Base-by-base conservation (phyloP, 129 eudicot genomes). In the Ambrosia trifida region DNA sequence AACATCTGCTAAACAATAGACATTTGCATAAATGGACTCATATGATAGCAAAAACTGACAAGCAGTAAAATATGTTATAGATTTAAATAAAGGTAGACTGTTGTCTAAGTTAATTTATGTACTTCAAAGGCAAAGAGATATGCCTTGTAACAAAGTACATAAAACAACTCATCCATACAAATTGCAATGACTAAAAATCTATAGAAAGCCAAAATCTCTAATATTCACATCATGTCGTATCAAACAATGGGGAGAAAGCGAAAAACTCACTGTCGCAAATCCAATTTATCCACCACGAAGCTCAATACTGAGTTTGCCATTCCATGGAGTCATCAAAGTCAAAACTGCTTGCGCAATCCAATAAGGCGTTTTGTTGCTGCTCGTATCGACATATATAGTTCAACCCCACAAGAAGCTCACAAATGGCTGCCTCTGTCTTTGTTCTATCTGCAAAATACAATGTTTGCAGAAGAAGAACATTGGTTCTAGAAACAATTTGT, bases 331-430 rank as follows among this genome's bases (percentile, higher is more conserved):
- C 99, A 50, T 89, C 97, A 35, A 95, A 85, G 76, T 90, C 99
- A 33, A 94, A 89, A 81, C 99, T 94, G 68, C 95, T 85, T 31
- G 97, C 87, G 70, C 97, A 90, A 62, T 90, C 99, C 89, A 90
- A 71, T 41, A 90, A 78, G 9, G 97, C 99, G 65, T 90, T 95
- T 54, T 90, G 97, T 66, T 90, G 97, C 45, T 88, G 96, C 73
- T 89, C 97, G 64, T 87, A 95, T 2, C 99, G 86, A 66, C 97
- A 95, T 19, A 95, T 86, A 71, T 90, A 95, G 74, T 90, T 95
- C 47, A 95, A 81, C 30, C 99, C 97, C 31, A 88, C 87, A 46
- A 95, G 89, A 16, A 90, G 83, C 83, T 95, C 94, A 54, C 96
- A 84, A 14, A 95, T 83, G n/a, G 89, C 89, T 7, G 81, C 82